A percentile compares a stretch with the other conserved stretches of the same genome.
Conservation (phyloP, 169 alveolate genomes). For the Plasmodium sp. region DNA sequence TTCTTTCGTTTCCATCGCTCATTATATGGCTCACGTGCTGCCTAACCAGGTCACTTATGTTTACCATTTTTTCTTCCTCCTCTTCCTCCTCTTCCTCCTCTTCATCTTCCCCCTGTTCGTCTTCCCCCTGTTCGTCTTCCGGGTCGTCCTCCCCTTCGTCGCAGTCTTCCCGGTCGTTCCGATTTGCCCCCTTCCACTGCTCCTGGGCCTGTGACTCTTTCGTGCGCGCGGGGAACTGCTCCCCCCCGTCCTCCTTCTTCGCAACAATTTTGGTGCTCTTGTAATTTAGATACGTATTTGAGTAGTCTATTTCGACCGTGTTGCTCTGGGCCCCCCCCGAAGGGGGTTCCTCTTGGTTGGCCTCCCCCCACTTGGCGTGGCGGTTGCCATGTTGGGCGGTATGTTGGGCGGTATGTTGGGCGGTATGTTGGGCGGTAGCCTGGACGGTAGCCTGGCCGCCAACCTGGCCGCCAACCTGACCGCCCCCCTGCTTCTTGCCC, state of each 20-base stretch:
- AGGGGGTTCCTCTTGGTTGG: not conserved
- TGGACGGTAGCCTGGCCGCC: not conserved
- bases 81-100: conserved; percentile 71
- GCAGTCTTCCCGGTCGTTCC: not conserved
- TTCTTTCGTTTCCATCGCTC: not conserved
- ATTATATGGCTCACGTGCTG: conserved; percentile 16
- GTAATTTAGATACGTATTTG: conserved; percentile 30
- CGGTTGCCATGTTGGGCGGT: not conserved
- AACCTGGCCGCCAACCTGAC: not conserved
- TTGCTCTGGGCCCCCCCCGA: not conserved
- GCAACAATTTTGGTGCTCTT: not conserved
- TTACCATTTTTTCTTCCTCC: conserved; percentile 56
- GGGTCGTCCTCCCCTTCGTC: not conserved
- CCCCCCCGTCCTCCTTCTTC: not conserved
- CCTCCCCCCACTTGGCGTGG: not conserved
- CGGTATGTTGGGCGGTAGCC: not conserved
- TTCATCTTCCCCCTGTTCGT: not conserved
- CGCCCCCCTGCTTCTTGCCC: not conserved
- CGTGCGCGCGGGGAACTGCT: not conserved
- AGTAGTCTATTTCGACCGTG: conserved; percentile 39
- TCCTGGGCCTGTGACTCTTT: not conserved
- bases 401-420: not conserved
- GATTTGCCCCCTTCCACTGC: not conserved
- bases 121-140: not conserved
- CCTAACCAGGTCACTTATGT: conserved; percentile 27